Evolutionary conservation across 1,284 basidiomycete species (phyloP).

Genomic region (Ceraceosorus guamensis): DNA sequence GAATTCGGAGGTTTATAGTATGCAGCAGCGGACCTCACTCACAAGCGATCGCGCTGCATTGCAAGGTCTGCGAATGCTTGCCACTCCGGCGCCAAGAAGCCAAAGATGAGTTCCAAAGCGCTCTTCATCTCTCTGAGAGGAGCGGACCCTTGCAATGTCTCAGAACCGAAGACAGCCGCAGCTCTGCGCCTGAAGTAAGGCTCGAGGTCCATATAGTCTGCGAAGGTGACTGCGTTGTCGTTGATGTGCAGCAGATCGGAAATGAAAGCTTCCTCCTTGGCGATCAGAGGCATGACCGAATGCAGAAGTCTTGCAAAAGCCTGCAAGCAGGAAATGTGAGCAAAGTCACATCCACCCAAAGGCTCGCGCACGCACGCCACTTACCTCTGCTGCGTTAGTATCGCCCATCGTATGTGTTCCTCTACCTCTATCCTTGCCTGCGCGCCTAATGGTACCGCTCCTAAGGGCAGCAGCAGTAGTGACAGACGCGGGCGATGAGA

Average conservation of each 20-base stretch:
- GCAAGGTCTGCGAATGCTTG: slow-evolving; percentile 77
- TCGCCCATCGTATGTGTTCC: neutral
- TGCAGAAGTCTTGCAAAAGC: slow-evolving; percentile 69
- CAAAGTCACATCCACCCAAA: neutral
- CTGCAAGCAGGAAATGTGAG: slow-evolving; percentile 49
- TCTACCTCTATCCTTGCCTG: neutral
- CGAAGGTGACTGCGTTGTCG: slow-evolving; percentile 75
- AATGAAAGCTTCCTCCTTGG: slow-evolving; percentile 79
- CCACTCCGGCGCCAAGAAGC: slow-evolving; percentile 75
- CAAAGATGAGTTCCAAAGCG: slow-evolving; percentile 90
- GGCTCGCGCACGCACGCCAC: neutral
- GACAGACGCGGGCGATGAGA: slow-evolving; percentile 6
- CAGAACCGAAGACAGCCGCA: slow-evolving; percentile 48
- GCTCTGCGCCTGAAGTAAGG: slow-evolving; percentile 90
- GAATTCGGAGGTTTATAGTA: neutral
- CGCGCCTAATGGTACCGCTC: slow-evolving; percentile 14
- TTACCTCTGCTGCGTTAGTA: neutral
- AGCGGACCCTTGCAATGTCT: slow-evolving; percentile 3
- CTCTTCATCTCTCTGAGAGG: slow-evolving; percentile 37
- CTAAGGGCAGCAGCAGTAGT: slow-evolving; percentile 14
- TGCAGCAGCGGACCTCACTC: slow-evolving; percentile 45
- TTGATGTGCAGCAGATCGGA: slow-evolving; percentile 80
- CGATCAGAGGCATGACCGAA: slow-evolving; percentile 68
- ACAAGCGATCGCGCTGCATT: slow-evolving; percentile 70
- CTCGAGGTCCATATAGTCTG: slow-evolving; percentile 89